Percentiles rank a stretch among this genome's conserved stretches.
Evolutionary conservation across 768 basidiomycete species (phyloP).

Genomic region (Coprinopsis strossmayeri): DNA sequence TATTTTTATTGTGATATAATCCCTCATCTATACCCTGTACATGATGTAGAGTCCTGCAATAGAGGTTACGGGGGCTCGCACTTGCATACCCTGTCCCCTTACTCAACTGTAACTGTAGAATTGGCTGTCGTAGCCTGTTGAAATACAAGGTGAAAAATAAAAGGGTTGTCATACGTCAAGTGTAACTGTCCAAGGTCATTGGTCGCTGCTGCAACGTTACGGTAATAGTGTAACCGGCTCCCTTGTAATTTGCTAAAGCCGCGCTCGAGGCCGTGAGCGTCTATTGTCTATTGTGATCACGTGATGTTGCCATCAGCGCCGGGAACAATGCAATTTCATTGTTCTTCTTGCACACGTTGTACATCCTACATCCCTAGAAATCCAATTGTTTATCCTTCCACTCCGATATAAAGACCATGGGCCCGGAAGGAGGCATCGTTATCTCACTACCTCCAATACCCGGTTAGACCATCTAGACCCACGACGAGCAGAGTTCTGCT

Average conservation of each 20-base stretch:
- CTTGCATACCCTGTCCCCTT: background rate
- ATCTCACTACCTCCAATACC: background rate
- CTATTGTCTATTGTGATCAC: too few relatives aligned
- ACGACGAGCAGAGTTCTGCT: slow-evolving; percentile 1
- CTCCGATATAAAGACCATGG: slow-evolving; percentile 2
- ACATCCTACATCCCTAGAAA: background rate
- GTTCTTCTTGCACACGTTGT: slow-evolving; percentile 6
- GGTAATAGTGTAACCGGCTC: too few relatives aligned
- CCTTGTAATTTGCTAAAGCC: too few relatives aligned
- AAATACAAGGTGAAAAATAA: background rate
- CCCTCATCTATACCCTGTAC: background rate
- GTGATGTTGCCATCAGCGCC: background rate
- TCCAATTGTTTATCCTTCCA: background rate
- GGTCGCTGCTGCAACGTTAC: too few relatives aligned
- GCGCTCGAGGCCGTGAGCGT: too few relatives aligned
- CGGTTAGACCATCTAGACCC: background rate
- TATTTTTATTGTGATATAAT: background rate
- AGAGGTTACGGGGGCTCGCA: background rate
- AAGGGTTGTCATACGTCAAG: background rate
- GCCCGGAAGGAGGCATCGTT: background rate
- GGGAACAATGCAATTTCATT: slow-evolving; percentile 5
- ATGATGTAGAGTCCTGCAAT: too few relatives aligned
- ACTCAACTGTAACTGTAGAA: too few relatives aligned
- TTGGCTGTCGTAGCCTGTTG: background rate
- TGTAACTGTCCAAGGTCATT: too few relatives aligned